Base-by-base conservation (phyloP, 2,329 filamentous ascomycete species). In the Trichoderma sp. region DNA sequence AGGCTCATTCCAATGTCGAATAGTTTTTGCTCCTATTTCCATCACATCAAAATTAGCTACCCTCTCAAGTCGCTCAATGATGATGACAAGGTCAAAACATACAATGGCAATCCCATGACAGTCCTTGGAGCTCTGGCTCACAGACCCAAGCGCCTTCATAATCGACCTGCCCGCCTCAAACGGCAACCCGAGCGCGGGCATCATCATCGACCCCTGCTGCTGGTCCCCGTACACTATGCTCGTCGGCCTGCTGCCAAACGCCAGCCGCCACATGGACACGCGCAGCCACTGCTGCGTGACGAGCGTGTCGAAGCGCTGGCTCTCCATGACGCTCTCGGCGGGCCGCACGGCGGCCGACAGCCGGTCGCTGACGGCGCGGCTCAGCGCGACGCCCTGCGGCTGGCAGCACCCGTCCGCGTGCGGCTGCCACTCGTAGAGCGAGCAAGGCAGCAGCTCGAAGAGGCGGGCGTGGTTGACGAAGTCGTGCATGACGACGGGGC, bases 271-370 rank as follows among this genome's bases (percentile, higher is more conserved):
- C 74, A 76, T 76, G 0, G 68, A 71, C 3, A 76, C 64, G 0
- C 74, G 67, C 0, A 76, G 66, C 74, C 74, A 76, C 30, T 76
- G 74, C 2, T 76, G 74, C 1, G 74, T 76, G 17, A 76, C 68
- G 2, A 75, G 71, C 0, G 74, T 76, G 19, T 76, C 74, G 14
- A 76, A 74, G 0, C 73, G 69, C 41, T 76, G 74, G 26, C 74
- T 76, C 47, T 74, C 73, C 1, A 75, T 71, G 0, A 76, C 69
- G 0, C 72, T 73, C 3, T 73, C 69, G 6, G 68, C 69, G 1
- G 73, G 68, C 15, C 73, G 71, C 3, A 76, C 67, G 2, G 66
- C 63, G 2, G 66, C 63, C n/a, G 71, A 71, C 0, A 76, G 64
- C 9, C 69, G 72, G 4, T 72, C 67, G n/a, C 73, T 73, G 30